These are phyloP conservation scores for Aotearoamyces nothofagi DNA, from an alignment of 2,329 filamentous ascomycete genomes.

Conservation along the genomic window DNA sequence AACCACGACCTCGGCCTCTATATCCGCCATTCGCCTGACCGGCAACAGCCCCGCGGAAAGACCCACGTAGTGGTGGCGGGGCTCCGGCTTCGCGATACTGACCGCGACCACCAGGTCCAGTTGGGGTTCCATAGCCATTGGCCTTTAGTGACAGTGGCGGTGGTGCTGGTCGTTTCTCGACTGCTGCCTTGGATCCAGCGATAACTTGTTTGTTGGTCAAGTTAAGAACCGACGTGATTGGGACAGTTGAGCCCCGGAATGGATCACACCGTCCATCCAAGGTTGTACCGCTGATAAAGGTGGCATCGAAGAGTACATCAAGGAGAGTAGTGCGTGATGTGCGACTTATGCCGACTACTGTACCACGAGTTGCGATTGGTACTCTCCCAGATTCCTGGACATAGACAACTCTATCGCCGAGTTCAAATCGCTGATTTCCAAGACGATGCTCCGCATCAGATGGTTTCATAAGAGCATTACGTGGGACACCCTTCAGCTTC, in stretches of 20 bases:
- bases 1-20: conserved; percentile 23
- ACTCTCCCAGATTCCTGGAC: conserved; percentile 88
- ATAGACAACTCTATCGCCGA: conserved; percentile 89
- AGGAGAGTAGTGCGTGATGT: conserved; percentile 71
- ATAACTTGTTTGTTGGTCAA: conserved; percentile 70
- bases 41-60: conserved; percentile 27
- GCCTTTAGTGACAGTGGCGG: conserved; percentile 35
- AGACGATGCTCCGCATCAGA: conserved; percentile 88
- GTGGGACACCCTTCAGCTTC: conserved; percentile 67
- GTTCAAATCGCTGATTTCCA: conserved; percentile 63
- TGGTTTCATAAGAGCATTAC: conserved; percentile 82
- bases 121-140: conserved; percentile 36
- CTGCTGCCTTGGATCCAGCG: conserved; percentile 42
- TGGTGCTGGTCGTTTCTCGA: conserved; percentile 34
- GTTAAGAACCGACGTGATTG: conserved; percentile 79
- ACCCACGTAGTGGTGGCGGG: conserved; percentile 37
- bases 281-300: conserved; percentile 95
- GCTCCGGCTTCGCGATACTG: conserved; percentile 45
- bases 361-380: conserved; percentile 80
- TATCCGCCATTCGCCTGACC: conserved; percentile 27
- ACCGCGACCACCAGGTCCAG: conserved; percentile 35
- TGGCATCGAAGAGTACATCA: conserved; percentile 84
- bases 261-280: conserved; percentile 79
- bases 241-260: conserved; percentile 88
- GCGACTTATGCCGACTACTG: conserved; percentile 85